Conservation (phyloP, 2,329 filamentous ascomycete species). For the Sarocladium strictum region DNA sequence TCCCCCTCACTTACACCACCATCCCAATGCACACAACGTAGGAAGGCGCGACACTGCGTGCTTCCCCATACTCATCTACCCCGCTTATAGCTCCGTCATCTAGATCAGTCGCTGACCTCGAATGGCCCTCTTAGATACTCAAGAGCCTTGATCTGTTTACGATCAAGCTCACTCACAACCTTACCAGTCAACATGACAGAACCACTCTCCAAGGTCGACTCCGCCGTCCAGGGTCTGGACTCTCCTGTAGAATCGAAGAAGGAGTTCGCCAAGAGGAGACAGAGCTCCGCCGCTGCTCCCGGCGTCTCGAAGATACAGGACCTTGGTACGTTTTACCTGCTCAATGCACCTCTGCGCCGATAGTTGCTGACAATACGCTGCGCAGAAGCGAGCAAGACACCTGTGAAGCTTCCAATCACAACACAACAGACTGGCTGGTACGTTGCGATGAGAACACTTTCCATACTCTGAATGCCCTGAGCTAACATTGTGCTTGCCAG, state of each 20-base stretch:
- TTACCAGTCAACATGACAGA: constrained; percentile 26
- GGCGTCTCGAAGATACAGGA: constrained; percentile 74
- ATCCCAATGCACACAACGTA: background rate
- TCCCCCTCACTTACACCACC: background rate
- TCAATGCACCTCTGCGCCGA: constrained; percentile 8
- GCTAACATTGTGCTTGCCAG: constrained; percentile 36
- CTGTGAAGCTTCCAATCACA: constrained; percentile 70
- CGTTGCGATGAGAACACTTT: constrained; percentile 24
- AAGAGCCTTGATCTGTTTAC: background rate
- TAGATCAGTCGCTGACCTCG: background rate
- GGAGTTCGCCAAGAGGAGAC: constrained; percentile 62
- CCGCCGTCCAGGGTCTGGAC: constrained; percentile 74
- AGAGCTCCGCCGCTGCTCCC: constrained; percentile 64
- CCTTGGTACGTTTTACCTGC: constrained; percentile 58
- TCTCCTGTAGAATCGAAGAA: constrained; percentile 42
- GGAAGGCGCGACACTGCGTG: background rate
- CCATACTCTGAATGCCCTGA: background rate
- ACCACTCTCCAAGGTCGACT: constrained; percentile 83
- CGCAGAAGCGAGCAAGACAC: constrained; percentile 66
- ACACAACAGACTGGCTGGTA: constrained; percentile 88
- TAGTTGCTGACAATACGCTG: constrained; percentile 10
- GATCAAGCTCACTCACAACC: constrained; percentile 6
- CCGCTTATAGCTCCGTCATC: constrained; percentile 5
- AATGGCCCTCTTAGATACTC: background rate
- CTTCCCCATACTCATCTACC: background rate